These are phyloP conservation scores for Cordyceps cicadae DNA, from an alignment of 2,329 filamentous ascomycete genomes.

Conservation along the genomic window DNA sequence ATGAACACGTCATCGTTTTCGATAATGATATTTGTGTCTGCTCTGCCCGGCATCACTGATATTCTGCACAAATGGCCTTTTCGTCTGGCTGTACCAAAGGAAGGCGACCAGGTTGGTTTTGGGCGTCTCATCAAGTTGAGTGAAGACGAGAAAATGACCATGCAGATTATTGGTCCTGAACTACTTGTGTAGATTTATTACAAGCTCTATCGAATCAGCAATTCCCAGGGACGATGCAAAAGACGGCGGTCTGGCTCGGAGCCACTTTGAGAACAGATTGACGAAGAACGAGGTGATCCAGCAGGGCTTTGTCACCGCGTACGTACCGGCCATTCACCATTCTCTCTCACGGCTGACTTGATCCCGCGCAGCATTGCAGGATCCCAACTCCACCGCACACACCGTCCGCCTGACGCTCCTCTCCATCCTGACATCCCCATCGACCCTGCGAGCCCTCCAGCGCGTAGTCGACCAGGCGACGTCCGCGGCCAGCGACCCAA, in stretches of 20 bases:
- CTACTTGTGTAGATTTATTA: slow-evolving; percentile 17
- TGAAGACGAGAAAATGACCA: too few species aligned
- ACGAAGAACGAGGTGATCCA: slow-evolving; percentile 27
- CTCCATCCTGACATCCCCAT: slow-evolving; percentile 38
- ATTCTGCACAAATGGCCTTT: slow-evolving; percentile 30
- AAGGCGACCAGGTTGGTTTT: slow-evolving; percentile 30
- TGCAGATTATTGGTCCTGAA: too few species aligned
- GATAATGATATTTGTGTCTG: slow-evolving; percentile 28
- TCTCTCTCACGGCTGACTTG: neutral
- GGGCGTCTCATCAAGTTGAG: slow-evolving; percentile 32
- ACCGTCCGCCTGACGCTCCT: slow-evolving; percentile 44
- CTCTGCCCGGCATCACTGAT: slow-evolving; percentile 28
- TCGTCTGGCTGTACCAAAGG: slow-evolving; percentile 25
- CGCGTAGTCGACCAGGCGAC: slow-evolving; percentile 37
- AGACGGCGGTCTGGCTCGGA: slow-evolving; percentile 30
- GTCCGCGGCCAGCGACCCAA: slow-evolving; percentile 25
- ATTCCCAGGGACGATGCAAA: slow-evolving; percentile 18
- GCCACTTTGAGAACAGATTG: slow-evolving; percentile 31
- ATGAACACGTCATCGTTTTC: slow-evolving; percentile 34
- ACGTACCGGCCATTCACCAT: neutral
- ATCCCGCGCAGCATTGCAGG: slow-evolving; percentile 42
- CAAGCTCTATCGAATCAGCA: slow-evolving; percentile 20
- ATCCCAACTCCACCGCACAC: slow-evolving; percentile 51
- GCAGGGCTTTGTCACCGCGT: slow-evolving; percentile 33
- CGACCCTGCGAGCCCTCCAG: slow-evolving; percentile 31